A percentile compares a stretch with the other conserved stretches of the same genome.
These are phyloP conservation scores for Aspergillus versicolor DNA, from an alignment of 2,329 filamentous ascomycete genomes.

Conservation along the genomic window DNA sequence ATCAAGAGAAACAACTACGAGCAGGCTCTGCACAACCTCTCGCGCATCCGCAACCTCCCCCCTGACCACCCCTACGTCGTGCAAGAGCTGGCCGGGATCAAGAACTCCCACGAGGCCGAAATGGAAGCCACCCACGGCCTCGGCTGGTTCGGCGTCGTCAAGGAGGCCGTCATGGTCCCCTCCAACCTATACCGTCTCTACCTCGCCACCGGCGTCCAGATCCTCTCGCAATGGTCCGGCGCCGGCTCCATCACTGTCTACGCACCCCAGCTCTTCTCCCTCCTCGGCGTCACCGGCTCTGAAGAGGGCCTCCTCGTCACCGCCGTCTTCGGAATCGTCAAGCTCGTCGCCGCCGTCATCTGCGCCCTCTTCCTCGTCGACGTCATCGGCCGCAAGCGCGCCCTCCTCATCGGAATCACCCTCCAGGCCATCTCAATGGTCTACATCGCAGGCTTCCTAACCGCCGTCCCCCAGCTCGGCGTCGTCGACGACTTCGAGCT, in stretches of 20 bases:
- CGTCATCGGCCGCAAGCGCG: constrained; percentile 71
- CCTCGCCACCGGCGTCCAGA: constrained; percentile 65
- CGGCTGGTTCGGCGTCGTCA: constrained; percentile 63
- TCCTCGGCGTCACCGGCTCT: constrained; percentile 68
- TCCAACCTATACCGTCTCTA: constrained; percentile 72
- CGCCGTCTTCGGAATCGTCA: constrained; percentile 73
- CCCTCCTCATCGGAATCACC: constrained; percentile 60
- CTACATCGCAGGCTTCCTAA: constrained; percentile 63
- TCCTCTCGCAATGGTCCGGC: constrained; percentile 73
- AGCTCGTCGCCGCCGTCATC: constrained; percentile 64
- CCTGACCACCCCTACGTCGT: constrained; percentile 61
- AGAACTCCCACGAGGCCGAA: constrained; percentile 66
- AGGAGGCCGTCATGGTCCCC: constrained; percentile 66
- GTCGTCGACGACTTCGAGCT: constrained; percentile 52
- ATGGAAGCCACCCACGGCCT: constrained; percentile 68
- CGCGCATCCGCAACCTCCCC: constrained; percentile 57
- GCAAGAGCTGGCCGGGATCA: constrained; percentile 64
- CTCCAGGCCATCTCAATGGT: constrained; percentile 62
- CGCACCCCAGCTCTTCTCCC: constrained; percentile 68
- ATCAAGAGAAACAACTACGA: constrained; percentile 64
- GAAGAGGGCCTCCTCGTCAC: constrained; percentile 71
- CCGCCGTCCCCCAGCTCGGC: constrained; percentile 58
- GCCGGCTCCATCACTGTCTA: constrained; percentile 75
- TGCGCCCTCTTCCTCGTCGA: constrained; percentile 80
- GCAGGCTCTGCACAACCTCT: constrained; percentile 46